Conservation (phyloP, 495 filamentous ascomycete genomes). For the Oleoguttula mirabilis region DNA sequence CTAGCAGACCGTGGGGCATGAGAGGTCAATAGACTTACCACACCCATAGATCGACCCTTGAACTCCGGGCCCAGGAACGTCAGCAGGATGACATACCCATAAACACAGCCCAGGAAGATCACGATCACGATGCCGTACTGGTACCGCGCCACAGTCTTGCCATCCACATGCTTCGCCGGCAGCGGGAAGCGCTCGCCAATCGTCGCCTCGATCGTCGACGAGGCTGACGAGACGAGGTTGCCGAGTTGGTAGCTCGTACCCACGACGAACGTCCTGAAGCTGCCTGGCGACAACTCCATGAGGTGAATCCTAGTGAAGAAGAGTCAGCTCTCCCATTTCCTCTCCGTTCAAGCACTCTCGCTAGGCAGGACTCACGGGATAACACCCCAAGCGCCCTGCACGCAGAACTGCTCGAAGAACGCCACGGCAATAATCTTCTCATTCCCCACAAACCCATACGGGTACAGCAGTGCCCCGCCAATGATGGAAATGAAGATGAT, state of each 20-base stretch:
- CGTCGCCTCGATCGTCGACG: conserved; percentile 70
- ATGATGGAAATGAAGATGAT: conserved; percentile 68
- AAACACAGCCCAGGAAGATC: conserved; percentile 80
- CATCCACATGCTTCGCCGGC: conserved; percentile 29
- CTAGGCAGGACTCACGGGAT: conserved; percentile 42
- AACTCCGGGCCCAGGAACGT: conserved; percentile 70
- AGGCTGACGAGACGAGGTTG: conserved; percentile 69
- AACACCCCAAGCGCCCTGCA: conserved; percentile 77
- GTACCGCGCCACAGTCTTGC: conserved; percentile 42
- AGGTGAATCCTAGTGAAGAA: conserved; percentile 52
- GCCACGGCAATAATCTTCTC: conserved; percentile 60
- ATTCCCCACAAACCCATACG: conserved; percentile 58
- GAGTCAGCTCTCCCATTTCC: too few species aligned
- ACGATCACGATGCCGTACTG: conserved; percentile 83
- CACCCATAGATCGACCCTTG: conserved; percentile 52
- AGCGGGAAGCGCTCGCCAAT: conserved; percentile 74
- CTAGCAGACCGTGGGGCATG: too few species aligned
- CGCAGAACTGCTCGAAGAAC: conserved; percentile 88
- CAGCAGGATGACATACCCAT: conserved; percentile 63
- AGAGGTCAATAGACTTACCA: too few species aligned
- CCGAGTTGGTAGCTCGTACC: conserved; percentile 78
- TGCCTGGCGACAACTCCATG: conserved; percentile 73
- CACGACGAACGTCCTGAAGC: conserved; percentile 74
- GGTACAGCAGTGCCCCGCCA: conserved; percentile 69
- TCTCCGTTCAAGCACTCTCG: too few species aligned